Percentiles rank a stretch among this genome's conserved stretches.
Evolutionary conservation across 2,329 filamentous ascomycete genomes (phyloP).

Genomic region (Phyllosticta paracitricarpa): DNA sequence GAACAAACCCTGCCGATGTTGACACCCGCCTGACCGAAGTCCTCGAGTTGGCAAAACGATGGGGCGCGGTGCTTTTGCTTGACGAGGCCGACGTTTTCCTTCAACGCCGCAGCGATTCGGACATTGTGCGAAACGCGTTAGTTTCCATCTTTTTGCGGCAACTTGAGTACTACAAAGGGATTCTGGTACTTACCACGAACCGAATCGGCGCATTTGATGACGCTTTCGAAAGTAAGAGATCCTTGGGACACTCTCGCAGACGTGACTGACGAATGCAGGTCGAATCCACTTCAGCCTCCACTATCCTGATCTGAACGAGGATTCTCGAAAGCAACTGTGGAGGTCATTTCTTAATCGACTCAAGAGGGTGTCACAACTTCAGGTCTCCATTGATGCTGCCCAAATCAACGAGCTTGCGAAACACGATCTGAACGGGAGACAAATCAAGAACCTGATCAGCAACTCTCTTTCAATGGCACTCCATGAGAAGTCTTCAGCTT

Average conservation of each 20-base stretch:
- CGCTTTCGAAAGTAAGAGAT: constrained; percentile 4
- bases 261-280: background rate
- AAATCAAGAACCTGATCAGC: background rate
- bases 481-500: no score
- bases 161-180: constrained; percentile 30
- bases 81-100: constrained; percentile 51
- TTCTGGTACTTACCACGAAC: constrained; percentile 12
- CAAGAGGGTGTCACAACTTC: background rate
- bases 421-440: background rate
- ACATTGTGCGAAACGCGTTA: constrained; percentile 27
- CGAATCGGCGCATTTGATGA: constrained; percentile 10
- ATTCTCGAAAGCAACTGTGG: constrained; percentile 9
- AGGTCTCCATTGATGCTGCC: background rate
- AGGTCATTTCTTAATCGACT: constrained; percentile 1
- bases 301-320: constrained; percentile 6
- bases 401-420: constrained; percentile 3
- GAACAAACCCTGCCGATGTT: background rate
- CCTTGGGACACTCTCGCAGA: background rate
- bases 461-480: no score
- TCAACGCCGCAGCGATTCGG: constrained; percentile 35
- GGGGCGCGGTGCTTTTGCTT: background rate
- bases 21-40: background rate
- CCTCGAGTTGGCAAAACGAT: background rate
- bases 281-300: constrained; percentile 13
- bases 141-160: constrained; percentile 25